phyloP scores from a whole-genome alignment of 805 yeast genomes.

The Suhomyces prunicola region DNA sequence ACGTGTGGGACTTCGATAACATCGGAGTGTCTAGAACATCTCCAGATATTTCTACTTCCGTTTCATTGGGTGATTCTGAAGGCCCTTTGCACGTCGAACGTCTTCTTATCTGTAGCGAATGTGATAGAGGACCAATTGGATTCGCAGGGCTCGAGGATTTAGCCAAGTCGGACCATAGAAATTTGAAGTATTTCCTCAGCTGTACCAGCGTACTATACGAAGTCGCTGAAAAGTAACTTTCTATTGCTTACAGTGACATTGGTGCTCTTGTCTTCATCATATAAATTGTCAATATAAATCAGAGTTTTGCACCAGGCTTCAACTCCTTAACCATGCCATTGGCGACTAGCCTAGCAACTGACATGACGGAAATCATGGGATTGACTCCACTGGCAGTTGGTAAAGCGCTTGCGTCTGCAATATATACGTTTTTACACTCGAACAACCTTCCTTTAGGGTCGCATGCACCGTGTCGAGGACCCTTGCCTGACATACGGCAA shows the following conservation, averaged over 20 bases:
- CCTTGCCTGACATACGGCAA: slow-evolving; percentile 26
- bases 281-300: neutral
- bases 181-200: slow-evolving; percentile 44
- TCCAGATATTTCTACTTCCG: slow-evolving; percentile 14
- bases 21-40: slow-evolving; percentile 63
- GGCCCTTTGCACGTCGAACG: slow-evolving; percentile 41
- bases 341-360: slow-evolving; percentile 19
- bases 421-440: slow-evolving; percentile 23
- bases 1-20: slow-evolving; percentile 79
- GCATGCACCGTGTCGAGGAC: slow-evolving; percentile 23
- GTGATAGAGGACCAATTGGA: slow-evolving; percentile 78
- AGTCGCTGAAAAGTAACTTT: neutral
- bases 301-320: slow-evolving; percentile 6
- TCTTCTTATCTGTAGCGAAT: slow-evolving; percentile 66
- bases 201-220: slow-evolving; percentile 46
- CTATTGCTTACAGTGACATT: neutral
- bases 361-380: slow-evolving; percentile 25
- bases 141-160: slow-evolving; percentile 47
- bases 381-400: slow-evolving; percentile 28
- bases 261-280: neutral
- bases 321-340: slow-evolving; percentile 16
- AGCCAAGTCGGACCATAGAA: slow-evolving; percentile 31
- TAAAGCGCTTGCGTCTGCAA: slow-evolving; percentile 25
- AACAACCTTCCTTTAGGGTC: slow-evolving; percentile 20
- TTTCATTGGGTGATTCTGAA: slow-evolving; percentile 12